Base-by-base conservation (phyloP, 768 basidiomycete species). In the Termitomyces sp. region DNA sequence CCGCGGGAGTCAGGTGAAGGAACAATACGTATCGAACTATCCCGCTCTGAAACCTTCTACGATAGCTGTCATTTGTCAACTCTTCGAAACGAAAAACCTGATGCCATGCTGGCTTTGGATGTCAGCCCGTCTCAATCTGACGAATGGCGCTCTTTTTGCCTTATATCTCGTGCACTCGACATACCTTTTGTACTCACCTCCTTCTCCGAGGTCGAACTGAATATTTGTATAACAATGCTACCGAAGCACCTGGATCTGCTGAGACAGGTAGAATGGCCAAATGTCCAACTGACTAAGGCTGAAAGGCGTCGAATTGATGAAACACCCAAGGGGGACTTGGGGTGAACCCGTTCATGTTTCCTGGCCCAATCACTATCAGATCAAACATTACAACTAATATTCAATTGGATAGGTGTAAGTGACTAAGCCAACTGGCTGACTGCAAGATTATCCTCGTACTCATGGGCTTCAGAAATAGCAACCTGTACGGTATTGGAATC, bases 71-170 rank as follows among this genome's bases (percentile, higher is more conserved):
- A 63, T 33, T 38, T 58, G 25, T 20, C 11, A 43, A 45, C 39
- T 27, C 46, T 43, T n/a, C 49, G 46, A 40, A 18, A 29, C 23
- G 52, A 33, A 46, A 61, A 46, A 51, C 74, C 79, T 0, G 74
- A 80, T 57, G 78, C 73, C 16, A 64, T 80, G 50, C 59, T 80
- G 33, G 76, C 67, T 2, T 63, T 67, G 42, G 74, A 77, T 56
- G 75, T 76, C 2, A 75, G 73, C 22, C 57, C 77, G 27, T 65
- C 67, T 29, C 59, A 68, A 31, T 23, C 22, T 15, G 75, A 75
- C 56, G 54, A 51, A 3, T 80, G 78, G 78, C 50, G 60, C 2
- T 60, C 63, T 29, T 74, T 72, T 42, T 64, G 76, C 43, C 41
- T 65, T 13, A 58, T 55, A 44, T 64, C 65, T 41, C 58, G 60